A percentile compares a stretch with the other conserved stretches of the same genome.
phyloP scores from a whole-genome alignment of 371 early-diverging fungal genomes.

The Rhizopus stolonifer region DNA sequence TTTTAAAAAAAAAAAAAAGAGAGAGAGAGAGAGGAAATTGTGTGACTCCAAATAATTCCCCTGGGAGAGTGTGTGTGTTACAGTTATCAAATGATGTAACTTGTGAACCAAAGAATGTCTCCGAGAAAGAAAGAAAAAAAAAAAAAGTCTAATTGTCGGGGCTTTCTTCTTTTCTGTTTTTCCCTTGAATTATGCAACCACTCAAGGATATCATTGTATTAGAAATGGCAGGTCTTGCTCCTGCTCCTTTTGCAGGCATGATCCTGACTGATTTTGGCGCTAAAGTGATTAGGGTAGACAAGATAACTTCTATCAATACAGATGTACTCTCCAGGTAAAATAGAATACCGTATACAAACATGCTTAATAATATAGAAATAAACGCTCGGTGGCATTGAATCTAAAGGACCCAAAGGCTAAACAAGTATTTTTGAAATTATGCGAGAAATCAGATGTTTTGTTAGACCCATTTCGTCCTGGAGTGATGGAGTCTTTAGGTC shows the following conservation, averaged over 20 bases:
- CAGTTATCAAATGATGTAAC: no score
- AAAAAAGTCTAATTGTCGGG: background rate
- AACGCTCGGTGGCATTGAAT: constrained; percentile 69
- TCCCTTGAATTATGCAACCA: constrained; percentile 24
- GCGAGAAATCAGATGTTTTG: constrained; percentile 62
- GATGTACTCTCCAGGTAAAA: constrained; percentile 58
- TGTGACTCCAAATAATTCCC: no score
- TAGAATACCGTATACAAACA: background rate
- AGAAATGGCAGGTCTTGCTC: constrained; percentile 78
- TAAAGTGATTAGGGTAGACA: constrained; percentile 71
- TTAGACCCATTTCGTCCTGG: constrained; percentile 83
- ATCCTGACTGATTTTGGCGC: constrained; percentile 78
- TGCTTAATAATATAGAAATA: constrained; percentile 43
- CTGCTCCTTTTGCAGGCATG: constrained; percentile 73
- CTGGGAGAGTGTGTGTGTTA: no score
- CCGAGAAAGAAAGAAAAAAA: background rate
- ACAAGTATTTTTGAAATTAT: constrained; percentile 44
- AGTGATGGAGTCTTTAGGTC: constrained; percentile 68
- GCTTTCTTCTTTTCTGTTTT: no score
- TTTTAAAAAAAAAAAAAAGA: background rate
- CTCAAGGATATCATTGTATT: constrained; percentile 60
- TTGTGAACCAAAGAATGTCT: no score
- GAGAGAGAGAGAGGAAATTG: background rate
- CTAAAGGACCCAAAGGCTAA: constrained; percentile 57
- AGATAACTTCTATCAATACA: constrained; percentile 33